These are phyloP conservation scores for Neonothopanus nambi DNA, from an alignment of 1,284 basidiomycete genomes.

Conservation along the genomic window DNA sequence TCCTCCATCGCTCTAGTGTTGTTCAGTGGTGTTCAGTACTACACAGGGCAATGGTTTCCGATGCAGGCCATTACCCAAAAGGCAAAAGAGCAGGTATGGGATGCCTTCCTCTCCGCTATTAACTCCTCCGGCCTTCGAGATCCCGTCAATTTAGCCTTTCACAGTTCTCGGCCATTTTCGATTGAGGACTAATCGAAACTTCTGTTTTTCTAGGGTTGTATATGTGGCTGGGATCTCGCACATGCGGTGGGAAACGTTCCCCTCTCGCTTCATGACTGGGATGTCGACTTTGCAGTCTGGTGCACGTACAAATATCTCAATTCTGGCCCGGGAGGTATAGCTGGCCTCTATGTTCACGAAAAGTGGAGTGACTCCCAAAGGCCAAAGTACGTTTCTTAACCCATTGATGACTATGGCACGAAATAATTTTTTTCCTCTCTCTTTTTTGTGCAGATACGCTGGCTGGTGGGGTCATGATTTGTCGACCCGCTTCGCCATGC, in stretches of 20 bases:
- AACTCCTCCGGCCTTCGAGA: too few species aligned
- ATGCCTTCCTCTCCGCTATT: constrained; percentile 1
- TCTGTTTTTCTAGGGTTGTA: constrained; percentile 67
- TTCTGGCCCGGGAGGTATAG: constrained; percentile 93
- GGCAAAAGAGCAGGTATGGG: constrained; percentile 75
- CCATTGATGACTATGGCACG: constrained; percentile 8
- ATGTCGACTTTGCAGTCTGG: constrained; percentile 96
- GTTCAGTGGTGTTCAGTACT: constrained; percentile 93
- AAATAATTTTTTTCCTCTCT: constrained; percentile 18
- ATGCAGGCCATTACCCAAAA: constrained; percentile 82
- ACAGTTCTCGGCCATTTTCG: neutral
- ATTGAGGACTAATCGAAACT: constrained; percentile 7
- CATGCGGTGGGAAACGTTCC: constrained; percentile 96
- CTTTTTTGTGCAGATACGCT: constrained; percentile 59
- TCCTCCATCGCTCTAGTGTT: constrained; percentile 83
- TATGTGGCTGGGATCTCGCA: constrained; percentile 95
- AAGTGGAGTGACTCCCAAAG: constrained; percentile 65
- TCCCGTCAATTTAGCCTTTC: too few species aligned
- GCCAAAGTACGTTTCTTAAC: constrained; percentile 51
- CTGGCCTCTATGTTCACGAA: constrained; percentile 88
- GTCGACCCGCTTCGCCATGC: constrained; percentile 90
- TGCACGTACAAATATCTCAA: constrained; percentile 99
- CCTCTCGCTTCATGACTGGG: constrained; percentile 88
- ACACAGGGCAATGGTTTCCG: constrained; percentile 96
- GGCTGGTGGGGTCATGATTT: constrained; percentile 99